Percentiles rank a stretch among this genome's conserved stretches.
phyloP scores from a whole-genome alignment of 306 rosid genomes.

The Canavalia gladiata region DNA sequence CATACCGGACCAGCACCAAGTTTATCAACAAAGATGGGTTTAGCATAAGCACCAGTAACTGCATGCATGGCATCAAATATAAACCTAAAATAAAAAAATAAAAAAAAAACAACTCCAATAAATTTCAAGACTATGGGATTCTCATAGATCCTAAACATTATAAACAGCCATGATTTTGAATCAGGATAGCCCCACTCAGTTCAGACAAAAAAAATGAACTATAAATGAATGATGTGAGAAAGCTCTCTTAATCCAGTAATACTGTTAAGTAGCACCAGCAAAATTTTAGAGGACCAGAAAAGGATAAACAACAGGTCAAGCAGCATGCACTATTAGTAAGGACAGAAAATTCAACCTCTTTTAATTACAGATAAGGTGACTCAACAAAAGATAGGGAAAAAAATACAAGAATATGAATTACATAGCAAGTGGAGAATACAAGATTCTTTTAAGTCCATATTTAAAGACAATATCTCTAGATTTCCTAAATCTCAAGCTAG shows the following conservation, averaged over 20 bases:
- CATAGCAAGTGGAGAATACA: not conserved
- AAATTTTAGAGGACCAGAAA: not conserved
- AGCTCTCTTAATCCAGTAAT: constrained; percentile 5
- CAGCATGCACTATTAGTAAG: constrained; percentile 9
- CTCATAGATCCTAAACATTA: constrained; percentile 24
- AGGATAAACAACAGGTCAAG: constrained; percentile 18
- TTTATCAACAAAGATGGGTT: constrained; percentile 93
- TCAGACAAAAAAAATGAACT: not conserved
- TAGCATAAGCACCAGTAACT: constrained; percentile 95
- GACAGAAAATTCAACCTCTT: constrained; percentile 27
- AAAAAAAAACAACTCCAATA: not conserved
- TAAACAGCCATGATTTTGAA: constrained; percentile 28
- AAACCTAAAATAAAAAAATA: constrained; percentile 62
- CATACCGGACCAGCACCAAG: constrained; percentile 85
- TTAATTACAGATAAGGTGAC: not conserved
- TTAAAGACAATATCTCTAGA: not conserved
- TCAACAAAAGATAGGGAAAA: not conserved
- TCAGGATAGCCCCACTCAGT: constrained; percentile 5
- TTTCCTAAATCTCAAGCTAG: not conserved
- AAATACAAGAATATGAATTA: not conserved
- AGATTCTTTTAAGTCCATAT: not conserved
- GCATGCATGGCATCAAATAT: constrained; percentile 98
- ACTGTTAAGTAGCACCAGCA: not conserved
- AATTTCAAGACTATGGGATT: constrained; percentile 39
- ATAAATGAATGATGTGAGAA: not conserved